Percentiles rank a stretch among this genome's conserved stretches.
phyloP scores from a whole-genome alignment of 108 stramenopile genomes.

The Heterococcus sp. region DNA sequence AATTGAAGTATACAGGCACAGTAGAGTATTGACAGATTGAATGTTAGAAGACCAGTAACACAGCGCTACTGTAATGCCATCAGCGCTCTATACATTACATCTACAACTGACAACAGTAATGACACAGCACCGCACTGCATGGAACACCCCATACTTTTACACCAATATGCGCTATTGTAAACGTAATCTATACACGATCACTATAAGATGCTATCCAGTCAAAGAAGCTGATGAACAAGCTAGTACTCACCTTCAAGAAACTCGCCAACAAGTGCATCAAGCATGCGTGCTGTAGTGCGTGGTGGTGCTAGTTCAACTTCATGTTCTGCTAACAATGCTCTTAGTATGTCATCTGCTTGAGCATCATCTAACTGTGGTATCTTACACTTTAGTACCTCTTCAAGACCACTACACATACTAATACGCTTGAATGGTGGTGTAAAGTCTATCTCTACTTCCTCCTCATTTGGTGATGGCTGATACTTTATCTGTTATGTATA shows the following conservation, averaged over 20 bases:
- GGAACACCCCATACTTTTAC: too few relatives aligned
- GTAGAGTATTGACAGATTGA: background rate
- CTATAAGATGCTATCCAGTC: slow-evolving; percentile 82
- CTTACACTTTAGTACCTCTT: slow-evolving; percentile 55
- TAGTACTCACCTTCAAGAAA: slow-evolving; percentile 44
- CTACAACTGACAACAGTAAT: too few relatives aligned
- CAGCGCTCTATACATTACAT: too few relatives aligned
- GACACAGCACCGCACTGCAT: too few relatives aligned
- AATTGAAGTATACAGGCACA: background rate
- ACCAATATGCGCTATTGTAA: too few relatives aligned
- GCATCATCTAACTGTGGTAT: slow-evolving; percentile 49
- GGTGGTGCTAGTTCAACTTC: slow-evolving; percentile 79
- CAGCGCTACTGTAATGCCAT: too few relatives aligned
- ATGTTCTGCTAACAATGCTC: slow-evolving; percentile 75
- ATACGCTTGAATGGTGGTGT: slow-evolving; percentile 96
- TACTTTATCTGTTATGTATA: slow-evolving; percentile 78
- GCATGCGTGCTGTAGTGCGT: slow-evolving; percentile 86
- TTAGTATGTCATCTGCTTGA: slow-evolving; percentile 67
- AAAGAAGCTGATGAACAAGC: slow-evolving; percentile 61
- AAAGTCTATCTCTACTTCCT: slow-evolving; percentile 78
- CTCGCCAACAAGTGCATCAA: slow-evolving; percentile 95
- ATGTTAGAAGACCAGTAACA: too few relatives aligned
- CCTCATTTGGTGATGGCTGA: slow-evolving; percentile 76
- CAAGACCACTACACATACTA: slow-evolving; percentile 92
- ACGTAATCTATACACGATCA: too few relatives aligned